phyloP scores from a whole-genome alignment of 345 rosid genomes.

The Passiflora organensis region DNA sequence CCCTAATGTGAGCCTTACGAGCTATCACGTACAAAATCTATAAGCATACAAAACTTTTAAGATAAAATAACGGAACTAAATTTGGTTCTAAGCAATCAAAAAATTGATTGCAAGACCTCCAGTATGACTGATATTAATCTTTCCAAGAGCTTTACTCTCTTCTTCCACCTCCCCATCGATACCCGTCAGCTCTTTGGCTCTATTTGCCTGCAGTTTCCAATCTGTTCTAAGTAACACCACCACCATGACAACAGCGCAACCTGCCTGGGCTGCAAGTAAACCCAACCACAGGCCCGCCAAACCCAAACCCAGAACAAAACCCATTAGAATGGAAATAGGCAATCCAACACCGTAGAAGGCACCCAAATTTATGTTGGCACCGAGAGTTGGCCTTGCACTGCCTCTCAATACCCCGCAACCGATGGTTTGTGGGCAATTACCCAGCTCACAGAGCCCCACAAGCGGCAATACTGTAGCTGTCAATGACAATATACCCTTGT shows the following conservation, averaged over 20 bases:
- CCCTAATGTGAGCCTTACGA: constrained; percentile 6
- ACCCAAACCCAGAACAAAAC: constrained; percentile 31
- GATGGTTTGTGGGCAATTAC: constrained; percentile 55
- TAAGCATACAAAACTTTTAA: neutral
- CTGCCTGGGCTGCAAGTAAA: constrained; percentile 37
- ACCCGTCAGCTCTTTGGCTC: constrained; percentile 38
- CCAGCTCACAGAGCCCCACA: constrained; percentile 50
- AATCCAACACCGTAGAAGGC: constrained; percentile 54
- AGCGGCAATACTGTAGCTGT: constrained; percentile 41
- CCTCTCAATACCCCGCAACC: constrained; percentile 51
- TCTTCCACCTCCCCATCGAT: constrained; percentile 4
- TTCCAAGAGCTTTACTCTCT: constrained; percentile 10
- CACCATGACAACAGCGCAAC: constrained; percentile 30
- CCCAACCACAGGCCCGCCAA: constrained; percentile 46
- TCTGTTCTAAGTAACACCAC: constrained; percentile 32
- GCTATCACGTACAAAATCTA: constrained; percentile 2
- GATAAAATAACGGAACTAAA: neutral
- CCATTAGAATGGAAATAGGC: constrained; percentile 36
- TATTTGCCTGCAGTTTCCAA: constrained; percentile 33
- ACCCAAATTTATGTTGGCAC: constrained; percentile 38
- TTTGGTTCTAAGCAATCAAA: neutral
- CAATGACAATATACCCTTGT: constrained; percentile 33
- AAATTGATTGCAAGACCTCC: neutral
- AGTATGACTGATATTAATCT: constrained; percentile 10
- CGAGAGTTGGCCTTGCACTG: constrained; percentile 46